Percentiles rank a stretch among this genome's conserved stretches.
Conservation (phyloP, 441 rosid species). For the Bocquillonia castaneifolia region DNA sequence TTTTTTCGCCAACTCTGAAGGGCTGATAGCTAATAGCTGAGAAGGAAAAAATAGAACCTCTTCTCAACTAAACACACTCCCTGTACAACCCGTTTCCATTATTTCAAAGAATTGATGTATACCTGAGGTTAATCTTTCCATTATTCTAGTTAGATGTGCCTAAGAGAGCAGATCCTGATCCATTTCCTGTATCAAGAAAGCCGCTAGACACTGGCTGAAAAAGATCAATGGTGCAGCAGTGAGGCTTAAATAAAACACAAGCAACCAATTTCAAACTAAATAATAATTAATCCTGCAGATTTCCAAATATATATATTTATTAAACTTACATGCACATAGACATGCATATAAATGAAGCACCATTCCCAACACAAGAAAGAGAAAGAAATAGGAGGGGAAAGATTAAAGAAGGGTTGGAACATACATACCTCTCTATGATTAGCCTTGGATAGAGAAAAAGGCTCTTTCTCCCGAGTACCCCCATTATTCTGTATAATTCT, state of each 20-base stretch:
- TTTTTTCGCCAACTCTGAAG: background rate
- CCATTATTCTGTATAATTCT: slow-evolving; percentile 53
- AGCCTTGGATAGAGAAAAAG: slow-evolving; percentile 50
- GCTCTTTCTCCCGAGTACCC: slow-evolving; percentile 61
- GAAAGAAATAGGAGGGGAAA: background rate
- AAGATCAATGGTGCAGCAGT: slow-evolving; percentile 13
- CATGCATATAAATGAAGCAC: background rate
- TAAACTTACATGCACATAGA: background rate
- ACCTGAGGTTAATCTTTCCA: background rate
- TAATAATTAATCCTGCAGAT: background rate
- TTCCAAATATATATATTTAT: too few relatives aligned
- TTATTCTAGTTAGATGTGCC: slow-evolving; percentile 33
- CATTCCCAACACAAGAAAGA: background rate
- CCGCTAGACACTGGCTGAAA: slow-evolving; percentile 56
- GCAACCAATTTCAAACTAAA: background rate
- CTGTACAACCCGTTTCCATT: slow-evolving; percentile 21
- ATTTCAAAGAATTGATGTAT: background rate
- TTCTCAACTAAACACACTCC: slow-evolving; percentile 29
- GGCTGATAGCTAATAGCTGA: slow-evolving; percentile 18
- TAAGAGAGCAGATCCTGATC: slow-evolving; percentile 47
- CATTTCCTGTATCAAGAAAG: slow-evolving; percentile 56
- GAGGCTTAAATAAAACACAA: slow-evolving; percentile 18
- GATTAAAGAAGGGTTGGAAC: background rate
- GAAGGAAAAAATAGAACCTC: slow-evolving; percentile 32
- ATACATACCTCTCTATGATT: slow-evolving; percentile 44